These are phyloP conservation scores for Ogataea haglerorum DNA, from an alignment of 805 yeast species.

Conservation along the genomic window DNA sequence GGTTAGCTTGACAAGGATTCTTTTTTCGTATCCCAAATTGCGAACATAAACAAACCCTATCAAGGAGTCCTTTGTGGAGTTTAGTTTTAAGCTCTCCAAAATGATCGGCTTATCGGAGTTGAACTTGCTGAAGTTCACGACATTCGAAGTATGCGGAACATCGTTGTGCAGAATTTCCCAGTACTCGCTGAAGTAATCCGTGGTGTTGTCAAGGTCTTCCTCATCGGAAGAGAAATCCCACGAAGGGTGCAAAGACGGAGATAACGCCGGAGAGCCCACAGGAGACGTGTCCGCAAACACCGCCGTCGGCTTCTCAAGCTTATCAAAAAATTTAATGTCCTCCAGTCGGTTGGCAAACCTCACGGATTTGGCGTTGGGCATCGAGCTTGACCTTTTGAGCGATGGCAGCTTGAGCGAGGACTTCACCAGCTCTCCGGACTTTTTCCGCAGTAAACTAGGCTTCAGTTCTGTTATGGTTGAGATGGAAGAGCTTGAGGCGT, in stretches of 20 bases:
- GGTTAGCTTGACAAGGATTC: conserved; percentile 44
- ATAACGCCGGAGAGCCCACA: conserved; percentile 21
- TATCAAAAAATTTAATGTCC: conserved; percentile 62
- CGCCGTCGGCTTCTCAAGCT: conserved; percentile 55
- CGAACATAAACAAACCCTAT: conserved; percentile 39
- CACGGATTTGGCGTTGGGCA: conserved; percentile 57
- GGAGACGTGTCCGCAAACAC: conserved; percentile 61
- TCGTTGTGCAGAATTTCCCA: conserved; percentile 33
- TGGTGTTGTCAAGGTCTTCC: conserved; percentile 24
- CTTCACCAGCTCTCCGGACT: conserved; percentile 49
- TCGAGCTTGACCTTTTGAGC: conserved; percentile 39
- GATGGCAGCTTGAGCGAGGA: conserved; percentile 47
- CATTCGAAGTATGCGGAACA: conserved; percentile 28
- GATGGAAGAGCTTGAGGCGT: conserved; percentile 15
- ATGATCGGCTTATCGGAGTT: conserved; percentile 28
- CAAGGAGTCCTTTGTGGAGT: conserved; percentile 40
- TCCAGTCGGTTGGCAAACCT: conserved; percentile 61
- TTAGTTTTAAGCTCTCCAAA: conserved; percentile 37
- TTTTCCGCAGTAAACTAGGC: conserved; percentile 42
- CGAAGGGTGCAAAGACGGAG: conserved; percentile 12
- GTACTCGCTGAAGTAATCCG: conserved; percentile 11
- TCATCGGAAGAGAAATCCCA: conserved; percentile 30
- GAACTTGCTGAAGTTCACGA: conserved; percentile 32
- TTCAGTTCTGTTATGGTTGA: conserved; percentile 21
- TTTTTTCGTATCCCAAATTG: conserved; percentile 39